Conservation (phyloP, 768 basidiomycete genomes). For the Hebeloma cylindrosporum region DNA sequence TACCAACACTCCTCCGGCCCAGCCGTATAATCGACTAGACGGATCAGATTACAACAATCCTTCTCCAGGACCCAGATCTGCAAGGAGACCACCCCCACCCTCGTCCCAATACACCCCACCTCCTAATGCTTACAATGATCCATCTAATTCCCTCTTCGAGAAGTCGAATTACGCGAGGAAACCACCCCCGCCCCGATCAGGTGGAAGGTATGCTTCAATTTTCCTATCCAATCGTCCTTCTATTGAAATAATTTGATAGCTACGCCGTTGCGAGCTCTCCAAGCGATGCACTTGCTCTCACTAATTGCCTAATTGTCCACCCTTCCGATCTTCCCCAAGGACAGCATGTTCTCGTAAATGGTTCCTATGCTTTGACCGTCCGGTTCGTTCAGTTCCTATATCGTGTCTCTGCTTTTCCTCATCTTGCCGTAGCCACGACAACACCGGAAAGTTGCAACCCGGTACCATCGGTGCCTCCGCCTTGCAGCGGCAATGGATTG, state of each 20-base stretch:
- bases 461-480: constrained; percentile 77
- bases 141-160: constrained; percentile 48
- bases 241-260: constrained; percentile 29
- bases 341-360: constrained; percentile 77
- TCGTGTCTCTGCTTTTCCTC: neutral
- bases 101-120: constrained; percentile 42
- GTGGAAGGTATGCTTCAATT: constrained; percentile 29
- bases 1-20: constrained; percentile 35
- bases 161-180: constrained; percentile 46
- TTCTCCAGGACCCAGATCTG: constrained; percentile 36
- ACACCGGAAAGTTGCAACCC: constrained; percentile 65
- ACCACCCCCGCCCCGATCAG: constrained; percentile 33
- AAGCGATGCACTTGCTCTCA: constrained; percentile 66
- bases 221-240: neutral
- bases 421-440: constrained; percentile 64
- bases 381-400: constrained; percentile 44
- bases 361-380: constrained; percentile 67
- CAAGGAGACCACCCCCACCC: constrained; percentile 38
- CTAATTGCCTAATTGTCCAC: constrained; percentile 81
- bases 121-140: constrained; percentile 50
- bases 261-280: constrained; percentile 63
- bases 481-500: constrained; percentile 87
- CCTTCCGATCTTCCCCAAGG: constrained; percentile 72
- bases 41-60: constrained; percentile 18
- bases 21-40: constrained; percentile 36